Evolutionary conservation across 148 eudicot species (phyloP).

Genomic region (Talinum fruticosum): DNA sequence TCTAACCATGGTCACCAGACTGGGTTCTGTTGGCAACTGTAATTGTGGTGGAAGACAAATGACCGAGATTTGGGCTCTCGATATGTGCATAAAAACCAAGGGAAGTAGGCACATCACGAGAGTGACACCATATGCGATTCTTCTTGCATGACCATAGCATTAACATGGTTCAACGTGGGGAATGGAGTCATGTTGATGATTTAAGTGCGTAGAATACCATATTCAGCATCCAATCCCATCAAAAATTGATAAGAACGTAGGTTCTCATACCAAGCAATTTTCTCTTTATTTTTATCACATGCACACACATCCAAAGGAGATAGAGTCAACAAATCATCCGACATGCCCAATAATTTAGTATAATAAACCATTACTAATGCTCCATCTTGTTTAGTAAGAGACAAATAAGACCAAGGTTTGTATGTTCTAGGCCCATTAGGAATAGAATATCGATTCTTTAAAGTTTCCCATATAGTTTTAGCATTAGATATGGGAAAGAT

Average conservation of each 20-base stretch:
- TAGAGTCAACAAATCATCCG: neutral
- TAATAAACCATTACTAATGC: neutral
- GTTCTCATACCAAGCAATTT: neutral
- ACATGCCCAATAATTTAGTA: neutral
- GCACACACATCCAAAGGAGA: neutral
- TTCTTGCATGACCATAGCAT: neutral
- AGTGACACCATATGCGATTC: neutral
- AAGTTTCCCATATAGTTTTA: neutral
- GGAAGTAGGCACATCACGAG: neutral
- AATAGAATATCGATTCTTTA: neutral
- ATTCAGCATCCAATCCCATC: neutral
- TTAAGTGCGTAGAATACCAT: neutral
- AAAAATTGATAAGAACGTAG: neutral
- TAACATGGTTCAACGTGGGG: neutral
- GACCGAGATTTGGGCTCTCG: too few species aligned
- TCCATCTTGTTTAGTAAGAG: neutral
- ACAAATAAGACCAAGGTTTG: neutral
- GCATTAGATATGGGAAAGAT: neutral
- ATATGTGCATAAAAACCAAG: neutral
- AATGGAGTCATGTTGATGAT: neutral
- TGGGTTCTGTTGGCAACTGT: too few species aligned
- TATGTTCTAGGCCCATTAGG: neutral
- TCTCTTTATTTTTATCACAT: neutral
- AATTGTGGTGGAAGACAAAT: too few species aligned
- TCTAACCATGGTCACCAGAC: too few species aligned